A percentile compares a stretch with the other conserved stretches of the same genome.
Conservation (phyloP, 2,329 filamentous ascomycete species). For the Colletotrichum salicis region DNA sequence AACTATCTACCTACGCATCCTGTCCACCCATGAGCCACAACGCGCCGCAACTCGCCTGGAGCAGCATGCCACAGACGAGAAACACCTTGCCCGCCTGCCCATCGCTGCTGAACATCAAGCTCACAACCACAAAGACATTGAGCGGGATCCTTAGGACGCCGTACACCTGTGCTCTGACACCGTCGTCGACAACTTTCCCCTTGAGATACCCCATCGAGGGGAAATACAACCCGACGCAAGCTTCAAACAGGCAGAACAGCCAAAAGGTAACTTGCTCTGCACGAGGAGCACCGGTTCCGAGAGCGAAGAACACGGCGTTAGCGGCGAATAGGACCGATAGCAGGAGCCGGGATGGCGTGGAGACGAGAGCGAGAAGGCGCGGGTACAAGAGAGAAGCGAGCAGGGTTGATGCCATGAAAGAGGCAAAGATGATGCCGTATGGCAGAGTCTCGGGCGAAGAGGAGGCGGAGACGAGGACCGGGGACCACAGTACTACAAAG, state of each 20-base stretch:
- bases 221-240: slow-evolving; percentile 66
- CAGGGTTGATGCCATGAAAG: slow-evolving; percentile 69
- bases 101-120: slow-evolving; percentile 51
- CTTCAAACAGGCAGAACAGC: slow-evolving; percentile 66
- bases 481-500: slow-evolving; percentile 70
- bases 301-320: slow-evolving; percentile 49
- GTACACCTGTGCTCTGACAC: slow-evolving; percentile 63
- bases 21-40: slow-evolving; percentile 39
- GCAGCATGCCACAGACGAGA: slow-evolving; percentile 43
- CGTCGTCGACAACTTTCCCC: slow-evolving; percentile 62
- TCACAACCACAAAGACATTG: slow-evolving; percentile 66
- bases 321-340: slow-evolving; percentile 51
- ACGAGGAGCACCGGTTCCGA: slow-evolving; percentile 42
- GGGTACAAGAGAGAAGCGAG: slow-evolving; percentile 65
- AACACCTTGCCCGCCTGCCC: slow-evolving; percentile 44
- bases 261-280: slow-evolving; percentile 58
- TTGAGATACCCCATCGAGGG: slow-evolving; percentile 65
- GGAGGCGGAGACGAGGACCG: slow-evolving; percentile 56
- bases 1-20: slow-evolving; percentile 1
- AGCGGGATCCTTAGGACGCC: slow-evolving; percentile 65
- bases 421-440: slow-evolving; percentile 66
- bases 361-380: slow-evolving; percentile 25
- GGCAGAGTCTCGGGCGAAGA: slow-evolving; percentile 41
- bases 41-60: slow-evolving; percentile 43
- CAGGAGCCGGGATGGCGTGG: slow-evolving; percentile 41